Evolutionary conservation across 1,139 yeast genomes (phyloP), one percentile per base, ranked within the genome.

Genomic region (Spathaspora sp.): DNA sequence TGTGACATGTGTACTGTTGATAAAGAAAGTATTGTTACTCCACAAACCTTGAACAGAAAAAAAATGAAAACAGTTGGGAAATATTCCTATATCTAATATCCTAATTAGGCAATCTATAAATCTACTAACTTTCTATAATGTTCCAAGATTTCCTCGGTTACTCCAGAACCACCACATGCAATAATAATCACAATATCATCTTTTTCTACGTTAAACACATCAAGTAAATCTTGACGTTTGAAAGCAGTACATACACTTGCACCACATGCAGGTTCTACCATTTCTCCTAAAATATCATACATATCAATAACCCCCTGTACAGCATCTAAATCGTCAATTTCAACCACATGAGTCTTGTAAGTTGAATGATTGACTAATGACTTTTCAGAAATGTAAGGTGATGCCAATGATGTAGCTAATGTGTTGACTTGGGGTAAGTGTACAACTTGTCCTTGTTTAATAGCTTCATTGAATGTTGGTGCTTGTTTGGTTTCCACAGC

Each of bases 261-360:
- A 1, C 77, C 77, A 55, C 77, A 72, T 1, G 78, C 76, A 1
- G 77, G 76, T 48, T 72, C 77, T 3, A 70, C 67, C 16, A 60
- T 44, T 17, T 46, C 51, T 1, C 62, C 60, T 29, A 67, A 64
- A 9, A 49, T 51, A 9, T 63, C 59, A 47, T 59, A 60, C 45
- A 59, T 64, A 29, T 62, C 60, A 11, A 70, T 52, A 2, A 62
- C 51, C 0, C 68, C 75, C 39, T 56, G 55, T 2, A 67, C 58
- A 1, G 76, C 71, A 33, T 72, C 76, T 17, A 52, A 43, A 47
- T 72, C 78, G 47, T 70, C 74, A 29, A 71, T 61, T 7, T 61
- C 55, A 26, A 58, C 65, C 18, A 67, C 56, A 39, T 52, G 50
- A 0, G 67, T 60, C 15, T 52, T 48, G 25, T 58, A 58, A 18